Base-by-base conservation (phyloP, 1,284 basidiomycete species). In the Wallemia hederae region DNA sequence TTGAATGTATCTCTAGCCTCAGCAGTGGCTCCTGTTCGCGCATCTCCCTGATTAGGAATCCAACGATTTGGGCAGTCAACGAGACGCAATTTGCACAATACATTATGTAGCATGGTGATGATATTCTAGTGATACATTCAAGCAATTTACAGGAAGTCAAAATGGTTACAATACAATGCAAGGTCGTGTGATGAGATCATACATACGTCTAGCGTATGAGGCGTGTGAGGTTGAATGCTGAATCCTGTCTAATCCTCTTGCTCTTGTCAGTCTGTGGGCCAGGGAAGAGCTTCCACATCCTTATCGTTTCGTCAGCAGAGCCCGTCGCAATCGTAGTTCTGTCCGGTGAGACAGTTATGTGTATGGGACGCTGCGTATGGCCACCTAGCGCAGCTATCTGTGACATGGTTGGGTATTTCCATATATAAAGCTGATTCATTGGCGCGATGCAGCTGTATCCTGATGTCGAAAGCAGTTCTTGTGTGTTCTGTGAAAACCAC, bases 311-410 rank as follows among this genome's bases (percentile, higher is more conserved):
- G 71, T 98, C 92, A 0, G 92, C 92, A 0, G 94, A 92, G 1
- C 92, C 92, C 0, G 91, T 97, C 26, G 97, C 94, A 64, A 97
- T 96, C 9, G 89, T 96, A 72, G 94, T 87, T 17, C 92, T 91
- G 64, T 91, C 87, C 0, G 91, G 90, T 66, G 83, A 88, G 89
- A 94, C 92, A 2, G 91, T 90, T 24, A 97, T 80, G 70, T 96
- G 97, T 29, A 97, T 75, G 27, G 98, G 92, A 63, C 88, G 83
- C 67, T 84, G 85, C 0, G 89, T 89, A 70, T 98, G 92, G 2
- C 94, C 94, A 0, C 86, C 86, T 15, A 98, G 75, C 2, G 88
- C 88, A 0, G 91, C 91, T 7, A 97, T 86, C 77, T 90, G 90
- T 62, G 83, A 81, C 70, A 92, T 76, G 9, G 81, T 82, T 0